A percentile compares a stretch with the other conserved stretches of the same genome.
phyloP scores from a whole-genome alignment of 345 rosid genomes.

The Kandelia obovata region DNA sequence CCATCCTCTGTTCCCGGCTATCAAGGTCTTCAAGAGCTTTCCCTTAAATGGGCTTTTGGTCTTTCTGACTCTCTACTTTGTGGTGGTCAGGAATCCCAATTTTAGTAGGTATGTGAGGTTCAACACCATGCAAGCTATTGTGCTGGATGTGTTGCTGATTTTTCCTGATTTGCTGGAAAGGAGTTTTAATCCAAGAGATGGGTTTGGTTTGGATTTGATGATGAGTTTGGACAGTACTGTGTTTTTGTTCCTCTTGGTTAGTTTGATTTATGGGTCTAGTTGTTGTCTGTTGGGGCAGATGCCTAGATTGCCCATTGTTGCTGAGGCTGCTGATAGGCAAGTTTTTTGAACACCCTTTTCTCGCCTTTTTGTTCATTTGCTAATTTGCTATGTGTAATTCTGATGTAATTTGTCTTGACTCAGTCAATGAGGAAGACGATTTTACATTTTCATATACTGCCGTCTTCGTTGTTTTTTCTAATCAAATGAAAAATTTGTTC shows the following conservation, averaged over 20 bases:
- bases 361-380: neutral
- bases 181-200: slow-evolving; percentile 70
- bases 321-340: slow-evolving; percentile 98
- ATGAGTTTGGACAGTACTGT: slow-evolving; percentile 96
- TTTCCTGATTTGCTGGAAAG: slow-evolving; percentile 92
- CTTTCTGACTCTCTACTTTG: slow-evolving; percentile 76
- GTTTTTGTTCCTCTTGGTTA: slow-evolving; percentile 79
- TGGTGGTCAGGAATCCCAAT: slow-evolving; percentile 74
- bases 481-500: too few relatives aligned
- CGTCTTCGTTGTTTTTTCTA: too few relatives aligned
- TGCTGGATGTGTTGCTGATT: slow-evolving; percentile 82
- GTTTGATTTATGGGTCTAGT: slow-evolving; percentile 79
- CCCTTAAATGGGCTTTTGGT: slow-evolving; percentile 81
- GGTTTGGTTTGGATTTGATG: slow-evolving; percentile 77
- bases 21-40: slow-evolving; percentile 75
- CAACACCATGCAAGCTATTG: slow-evolving; percentile 95
- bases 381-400: neutral
- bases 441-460: too few relatives aligned
- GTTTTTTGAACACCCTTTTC: slow-evolving; percentile 47
- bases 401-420: too few relatives aligned
- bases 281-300: slow-evolving; percentile 78
- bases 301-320: slow-evolving; percentile 95
- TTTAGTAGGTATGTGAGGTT: slow-evolving; percentile 96
- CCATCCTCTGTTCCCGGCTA: slow-evolving; percentile 78
- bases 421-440: too few relatives aligned